A percentile compares a stretch with the other conserved stretches of the same genome.
Evolutionary conservation across 345 rosid species (phyloP).

Genomic region (Syzygium oleosum): DNA sequence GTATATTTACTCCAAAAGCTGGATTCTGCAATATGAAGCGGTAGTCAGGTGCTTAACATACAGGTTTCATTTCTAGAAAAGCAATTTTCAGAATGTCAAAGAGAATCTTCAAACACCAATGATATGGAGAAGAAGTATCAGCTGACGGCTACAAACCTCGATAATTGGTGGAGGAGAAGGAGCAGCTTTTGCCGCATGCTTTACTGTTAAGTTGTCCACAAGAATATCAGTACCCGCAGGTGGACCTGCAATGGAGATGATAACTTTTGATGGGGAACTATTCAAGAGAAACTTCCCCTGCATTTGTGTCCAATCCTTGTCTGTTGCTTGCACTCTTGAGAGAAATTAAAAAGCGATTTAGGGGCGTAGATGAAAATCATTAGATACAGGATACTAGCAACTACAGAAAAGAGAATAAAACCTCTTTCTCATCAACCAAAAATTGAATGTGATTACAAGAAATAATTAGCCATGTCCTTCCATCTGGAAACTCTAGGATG

Average conservation of each 20-base stretch:
- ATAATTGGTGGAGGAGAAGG: slow-evolving; percentile 57
- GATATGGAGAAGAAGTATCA: not conserved
- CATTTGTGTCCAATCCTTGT: slow-evolving; percentile 67
- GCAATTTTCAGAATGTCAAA: not conserved
- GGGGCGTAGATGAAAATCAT: not conserved
- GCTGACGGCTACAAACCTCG: slow-evolving; percentile 35
- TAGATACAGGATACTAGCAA: not conserved
- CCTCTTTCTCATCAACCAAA: not conserved
- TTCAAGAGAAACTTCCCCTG: slow-evolving; percentile 85
- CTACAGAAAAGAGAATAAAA: not conserved
- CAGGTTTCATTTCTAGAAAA: not conserved
- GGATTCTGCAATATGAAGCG: slow-evolving; percentile 38
- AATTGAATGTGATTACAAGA: not conserved
- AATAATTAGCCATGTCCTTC: not conserved
- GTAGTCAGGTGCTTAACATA: not conserved
- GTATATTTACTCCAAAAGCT: slow-evolving; percentile 62
- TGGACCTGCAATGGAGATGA: slow-evolving; percentile 90
- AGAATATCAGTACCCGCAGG: slow-evolving; percentile 86
- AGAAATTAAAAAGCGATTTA: not conserved
- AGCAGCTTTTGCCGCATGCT: slow-evolving; percentile 61
- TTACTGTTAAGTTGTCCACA: slow-evolving; percentile 54
- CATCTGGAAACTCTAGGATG: not conserved
- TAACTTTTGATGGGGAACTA: slow-evolving; percentile 64
- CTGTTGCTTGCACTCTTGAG: slow-evolving; percentile 64
- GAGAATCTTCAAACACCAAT: not conserved